Conservation (phyloP, 1,284 basidiomycete species). For the Laetiporus sulphureus region DNA sequence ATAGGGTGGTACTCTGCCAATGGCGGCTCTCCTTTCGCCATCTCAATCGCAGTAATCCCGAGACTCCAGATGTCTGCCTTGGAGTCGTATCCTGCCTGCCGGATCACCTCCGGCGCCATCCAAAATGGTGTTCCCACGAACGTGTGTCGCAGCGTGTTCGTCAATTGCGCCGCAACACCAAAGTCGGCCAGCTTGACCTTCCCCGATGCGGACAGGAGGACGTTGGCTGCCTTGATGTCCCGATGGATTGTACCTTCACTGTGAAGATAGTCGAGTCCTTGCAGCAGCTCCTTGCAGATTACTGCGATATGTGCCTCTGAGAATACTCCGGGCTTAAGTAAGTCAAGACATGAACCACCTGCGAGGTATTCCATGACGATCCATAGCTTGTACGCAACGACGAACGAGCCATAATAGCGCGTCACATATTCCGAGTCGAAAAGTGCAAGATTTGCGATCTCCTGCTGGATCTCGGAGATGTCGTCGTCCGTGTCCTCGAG, state of each 20-base stretch:
- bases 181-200: slow-evolving; percentile 98
- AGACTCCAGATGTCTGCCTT: slow-evolving; percentile 98
- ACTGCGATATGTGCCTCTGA: slow-evolving; percentile 92
- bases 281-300: slow-evolving; percentile 86
- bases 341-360: slow-evolving; percentile 95
- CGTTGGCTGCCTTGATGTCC: slow-evolving; percentile 98
- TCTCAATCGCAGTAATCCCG: slow-evolving; percentile 94
- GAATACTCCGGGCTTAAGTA: slow-evolving; percentile 88
- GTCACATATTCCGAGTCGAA: slow-evolving; percentile 97
- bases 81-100: slow-evolving; percentile 93
- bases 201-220: slow-evolving; percentile 85
- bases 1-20: slow-evolving; percentile 93
- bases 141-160: slow-evolving; percentile 83
- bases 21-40: slow-evolving; percentile 93
- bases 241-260: slow-evolving; percentile 94
- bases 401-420: slow-evolving; percentile 94
- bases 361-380: slow-evolving; percentile 99
- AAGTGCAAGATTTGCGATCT: slow-evolving; percentile 92
- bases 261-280: slow-evolving; percentile 95
- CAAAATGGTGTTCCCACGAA: slow-evolving; percentile 96
- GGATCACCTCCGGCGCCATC: slow-evolving; percentile 98
- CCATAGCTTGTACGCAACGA: slow-evolving; percentile 96
- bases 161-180: slow-evolving; percentile 91
- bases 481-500: slow-evolving; percentile 90
- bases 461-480: slow-evolving; percentile 95